Base-by-base conservation (phyloP, 495 filamentous ascomycete genomes). In the Achaetomiella virescens region DNA sequence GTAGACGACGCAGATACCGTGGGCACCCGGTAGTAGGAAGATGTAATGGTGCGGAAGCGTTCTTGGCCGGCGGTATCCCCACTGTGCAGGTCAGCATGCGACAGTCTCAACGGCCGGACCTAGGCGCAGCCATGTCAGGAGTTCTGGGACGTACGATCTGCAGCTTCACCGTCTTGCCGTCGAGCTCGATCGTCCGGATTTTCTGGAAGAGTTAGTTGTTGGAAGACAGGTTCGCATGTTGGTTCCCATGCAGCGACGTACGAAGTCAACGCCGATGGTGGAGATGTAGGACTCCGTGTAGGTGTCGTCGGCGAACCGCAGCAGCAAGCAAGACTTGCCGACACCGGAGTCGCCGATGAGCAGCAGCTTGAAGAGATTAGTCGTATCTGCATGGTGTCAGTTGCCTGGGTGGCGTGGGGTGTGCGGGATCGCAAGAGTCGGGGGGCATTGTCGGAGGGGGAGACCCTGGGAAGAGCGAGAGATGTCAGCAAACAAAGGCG, bases 221-320 rank as follows among this genome's bases (percentile, higher is more conserved):
- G 48, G 58, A 31, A 12, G 31, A 17, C 17, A 36, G 35, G 42
- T n/a, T 36, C n/a, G 29, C 9, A 15, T 33, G 48, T 18, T 17
- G 6, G 2, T 40, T 37, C 12, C 25, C 14, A 40, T 44, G 46
- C 17, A 31, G 47, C 20, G 15, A 73, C 91, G 61, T 86, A 97
- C 92, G 68, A 98, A 98, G 73, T 98, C 93, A 58, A 98, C 93
- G 68, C 93, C 93, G 75, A 98, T 98, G 56, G 93, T 98, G 55
- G 93, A 97, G 77, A 98, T 97, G 75, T 97, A 98, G 72, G 89
- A 95, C 77, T 97, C 95, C n/a, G 93, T 98, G 79, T 97, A 98
- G 69, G 95, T 97, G 70, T 98, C 93, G 73, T 98, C 93, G 64
- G 95, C 93, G 65, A 98, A 98, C 73, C 93, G 91, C 64, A 98